Base-by-base conservation (phyloP, 225 moss, liverwort and hornwort genomes). In the Asterella californica region DNA sequence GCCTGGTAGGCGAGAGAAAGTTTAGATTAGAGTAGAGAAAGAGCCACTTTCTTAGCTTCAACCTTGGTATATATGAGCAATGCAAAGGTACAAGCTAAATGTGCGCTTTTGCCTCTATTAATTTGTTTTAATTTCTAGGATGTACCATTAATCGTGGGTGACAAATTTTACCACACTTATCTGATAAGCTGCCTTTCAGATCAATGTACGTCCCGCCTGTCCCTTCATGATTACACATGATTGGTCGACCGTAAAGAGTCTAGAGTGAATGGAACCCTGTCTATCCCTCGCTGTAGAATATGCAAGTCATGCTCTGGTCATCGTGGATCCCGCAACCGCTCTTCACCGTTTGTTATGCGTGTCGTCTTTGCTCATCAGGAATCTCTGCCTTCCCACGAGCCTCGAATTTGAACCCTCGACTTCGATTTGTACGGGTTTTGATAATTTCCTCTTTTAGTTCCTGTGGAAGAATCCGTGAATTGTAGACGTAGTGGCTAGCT, bases 11-110 rank as follows among this genome's bases (percentile, higher is more conserved):
- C n/a, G 24, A 37, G 49, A 34, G 70, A 67, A 50, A 19, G 52
- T 75, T n/a, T 19, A 77, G 63, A 64, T 27, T 64, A 77, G 63
- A 77, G 64, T 77, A 84, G 84, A 84, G 81, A 74, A 64, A 84
- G 81, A 84, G 84, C 68, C 74, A 81, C 78, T 78, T 77, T 84
- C 59, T 81, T 84, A 81, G 78, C 84, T 81, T 52, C 81, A 60
- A 79, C 84, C 84, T 84, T 84, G 75, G 84, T 81, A 84, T 32
- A 81, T 81, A 81, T 78, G 74, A 59, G 36, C 68, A 11, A 54
- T 75, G 60, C 80, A 81, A 81, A 81, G 81, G 84, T 81, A 46
- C 24, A 70, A 81, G 81, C 81, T 81, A 78, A 81, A 84, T 81
- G 81, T 84, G 78, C 54, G 84, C 84, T 78, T 81, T 84, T 74